A percentile compares a stretch with the other conserved stretches of the same genome.
Evolutionary conservation across 305 asterid species (phyloP).

Genomic region (Solanum hybrid): DNA sequence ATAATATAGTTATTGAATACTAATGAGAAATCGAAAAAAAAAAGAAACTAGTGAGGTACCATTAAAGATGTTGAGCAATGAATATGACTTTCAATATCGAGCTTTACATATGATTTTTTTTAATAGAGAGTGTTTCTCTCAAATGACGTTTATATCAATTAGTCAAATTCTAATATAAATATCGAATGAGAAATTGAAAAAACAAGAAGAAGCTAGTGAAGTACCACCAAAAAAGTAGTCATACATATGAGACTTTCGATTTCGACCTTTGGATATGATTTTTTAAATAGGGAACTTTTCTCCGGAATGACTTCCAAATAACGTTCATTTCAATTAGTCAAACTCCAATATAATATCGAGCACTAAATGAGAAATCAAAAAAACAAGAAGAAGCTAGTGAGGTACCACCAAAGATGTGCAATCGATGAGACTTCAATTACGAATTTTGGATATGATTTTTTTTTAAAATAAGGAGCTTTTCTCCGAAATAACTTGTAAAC

Average conservation of each 20-base stretch:
- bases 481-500: background rate
- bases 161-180: background rate
- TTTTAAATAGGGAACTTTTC: background rate
- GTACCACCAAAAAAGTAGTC: background rate
- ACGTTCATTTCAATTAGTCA: background rate
- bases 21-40: too few species aligned
- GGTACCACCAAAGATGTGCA: background rate
- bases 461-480: background rate
- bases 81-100: background rate
- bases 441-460: background rate
- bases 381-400: background rate
- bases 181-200: background rate
- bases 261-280: background rate
- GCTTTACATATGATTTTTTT: background rate
- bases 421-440: background rate
- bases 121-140: background rate
- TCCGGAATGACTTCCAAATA: background rate
- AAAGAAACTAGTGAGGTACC: background rate
- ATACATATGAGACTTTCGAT: background rate
- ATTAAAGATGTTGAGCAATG: background rate
- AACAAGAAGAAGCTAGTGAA: background rate
- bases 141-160: background rate
- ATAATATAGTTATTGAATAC: background rate
- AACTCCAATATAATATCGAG: background rate
- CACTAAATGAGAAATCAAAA: background rate